Base-by-base conservation (phyloP, 176 grass and related monocot genomes). In the Luzula sylvatica region DNA sequence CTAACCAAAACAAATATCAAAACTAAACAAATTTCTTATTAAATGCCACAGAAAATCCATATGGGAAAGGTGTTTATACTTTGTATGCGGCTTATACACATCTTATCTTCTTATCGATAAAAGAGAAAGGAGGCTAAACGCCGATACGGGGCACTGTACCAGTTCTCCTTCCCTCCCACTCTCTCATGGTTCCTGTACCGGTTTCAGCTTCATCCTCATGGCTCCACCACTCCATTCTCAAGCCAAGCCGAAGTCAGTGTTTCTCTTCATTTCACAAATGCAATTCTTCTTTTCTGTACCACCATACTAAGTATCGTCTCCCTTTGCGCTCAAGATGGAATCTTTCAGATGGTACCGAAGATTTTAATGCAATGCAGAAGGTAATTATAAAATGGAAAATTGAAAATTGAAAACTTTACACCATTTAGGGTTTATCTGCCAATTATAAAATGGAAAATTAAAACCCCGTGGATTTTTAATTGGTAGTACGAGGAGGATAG, bases 71-170 rank as follows among this genome's bases (percentile, higher is more conserved):
- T 40, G 1, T 1, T 2, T 23, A 11, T 15, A 19, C 18, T 48
- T 63, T 45, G 28, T 47, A 30, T 63, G 58, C 58, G 58, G 58
- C 41, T 63, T 63, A 63, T 63, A 63, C 46, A 26, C 15, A 2
- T 47, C 23, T 44, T 29, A 35, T 63, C 46, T 46, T 63, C 59
- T 63, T 63, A 63, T 63, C 59, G 14, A 18, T n/a, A 26, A 4
- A 23, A 16, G 3, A 61, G 30, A 43, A 6, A 16, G 20, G 22
- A 61, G 32, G 3, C 56, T 23, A 44, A 40, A 23, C 39, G 42
- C 56, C 42, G 19, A 41, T 26, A 18, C 43, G 15, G 12, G 59
- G 16, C 27, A 27, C 52, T 15, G n/a, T 32, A 7, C 27, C 13
- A 27, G 52, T 63, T 48, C 59, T 44, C 42, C 59, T 16, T 59